Base-by-base conservation (phyloP, 108 stramenopile species). In the Chaetoceros tenuissimus region DNA sequence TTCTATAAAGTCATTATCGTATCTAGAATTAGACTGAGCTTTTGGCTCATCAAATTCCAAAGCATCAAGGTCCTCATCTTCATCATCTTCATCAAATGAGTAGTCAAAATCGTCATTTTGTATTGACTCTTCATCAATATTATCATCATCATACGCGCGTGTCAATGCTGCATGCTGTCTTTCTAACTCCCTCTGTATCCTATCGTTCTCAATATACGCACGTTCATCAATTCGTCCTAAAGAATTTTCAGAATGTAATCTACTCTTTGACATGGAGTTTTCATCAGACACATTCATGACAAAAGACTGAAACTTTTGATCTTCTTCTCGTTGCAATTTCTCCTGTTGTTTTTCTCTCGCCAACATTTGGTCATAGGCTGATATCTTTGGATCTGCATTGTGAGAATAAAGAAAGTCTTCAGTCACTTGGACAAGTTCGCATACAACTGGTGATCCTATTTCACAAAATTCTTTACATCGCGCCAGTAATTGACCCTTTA, bases 1-100 rank as follows among this genome's bases (percentile, higher is more conserved):
- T 64, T 91, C 89, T 1, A 91, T 67, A 67, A 91, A 91, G 53
- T 91, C 89, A 13, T 79, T 71, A 45, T 79, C 48, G 54, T 91
- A 91, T 26, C 89, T 51, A 13, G 76, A 80, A 19, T 57, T 53
- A 2, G 54, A 28, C 26, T 58, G 30, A 28, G 23, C 43, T 55
- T 44, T 7, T 3, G 51, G 34, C 28, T 46, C 27, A 27, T 60
- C 17, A 27, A 20, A 23, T 57, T 60, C 18, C n/a, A 10, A 53
- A 8, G 53, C 64, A 26, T 66, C 53, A 44, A 59, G 25, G 3
- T 59, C 69, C 22, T 64, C 67, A 30, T 57, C 71, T 49, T 65
- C 72, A 28, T 62, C 75, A 18, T 74, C 73, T 52, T 72, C 60
- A 2, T 60, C 59, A 47, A 65, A 23, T 25, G 66, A 62, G 50